Evolutionary conservation across 2,329 filamentous ascomycete genomes (phyloP).

Genomic region (Colletotrichum viniferum): DNA sequence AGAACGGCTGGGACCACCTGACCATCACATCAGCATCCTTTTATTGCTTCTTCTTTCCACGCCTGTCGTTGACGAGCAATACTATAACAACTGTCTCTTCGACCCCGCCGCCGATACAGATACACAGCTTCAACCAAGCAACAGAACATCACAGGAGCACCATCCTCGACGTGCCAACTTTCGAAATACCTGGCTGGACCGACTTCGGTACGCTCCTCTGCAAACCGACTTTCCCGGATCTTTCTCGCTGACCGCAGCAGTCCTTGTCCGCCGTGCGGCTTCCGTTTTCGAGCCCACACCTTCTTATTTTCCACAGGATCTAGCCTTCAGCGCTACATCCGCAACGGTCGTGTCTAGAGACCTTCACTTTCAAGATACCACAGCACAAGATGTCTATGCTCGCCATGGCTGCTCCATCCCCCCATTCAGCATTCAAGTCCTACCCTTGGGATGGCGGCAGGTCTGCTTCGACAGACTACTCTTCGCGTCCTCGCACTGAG

Average conservation of each 20-base stretch:
- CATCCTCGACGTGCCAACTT: slow-evolving; percentile 6
- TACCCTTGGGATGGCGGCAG: slow-evolving; percentile 43
- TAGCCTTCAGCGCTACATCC: slow-evolving; percentile 31
- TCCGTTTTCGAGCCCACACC: slow-evolving; percentile 21
- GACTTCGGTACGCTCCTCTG: neutral
- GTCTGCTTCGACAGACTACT: slow-evolving; percentile 32
- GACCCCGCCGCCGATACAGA: neutral
- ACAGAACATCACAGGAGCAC: neutral
- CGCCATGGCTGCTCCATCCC: slow-evolving; percentile 48
- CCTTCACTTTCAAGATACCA: slow-evolving; percentile 26
- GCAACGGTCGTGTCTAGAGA: slow-evolving; percentile 19
- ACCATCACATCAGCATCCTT: slow-evolving; percentile 15
- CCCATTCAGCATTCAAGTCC: slow-evolving; percentile 45
- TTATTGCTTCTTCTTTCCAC: slow-evolving; percentile 7
- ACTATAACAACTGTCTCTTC: neutral
- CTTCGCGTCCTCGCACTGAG: slow-evolving; percentile 39
- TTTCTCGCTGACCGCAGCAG: slow-evolving; percentile 3
- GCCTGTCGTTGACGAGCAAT: slow-evolving; percentile 20
- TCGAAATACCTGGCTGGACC: slow-evolving; percentile 6
- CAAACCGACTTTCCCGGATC: neutral
- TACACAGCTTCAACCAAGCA: neutral
- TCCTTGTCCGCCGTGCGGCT: slow-evolving; percentile 24
- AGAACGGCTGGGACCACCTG: slow-evolving; percentile 21
- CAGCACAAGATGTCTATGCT: slow-evolving; percentile 54
- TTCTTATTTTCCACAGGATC: slow-evolving; percentile 42